Percentiles rank a stretch among this genome's conserved stretches.
phyloP scores from a whole-genome alignment of 176 grass and related monocot genomes.

The Ensete ventricosum region DNA sequence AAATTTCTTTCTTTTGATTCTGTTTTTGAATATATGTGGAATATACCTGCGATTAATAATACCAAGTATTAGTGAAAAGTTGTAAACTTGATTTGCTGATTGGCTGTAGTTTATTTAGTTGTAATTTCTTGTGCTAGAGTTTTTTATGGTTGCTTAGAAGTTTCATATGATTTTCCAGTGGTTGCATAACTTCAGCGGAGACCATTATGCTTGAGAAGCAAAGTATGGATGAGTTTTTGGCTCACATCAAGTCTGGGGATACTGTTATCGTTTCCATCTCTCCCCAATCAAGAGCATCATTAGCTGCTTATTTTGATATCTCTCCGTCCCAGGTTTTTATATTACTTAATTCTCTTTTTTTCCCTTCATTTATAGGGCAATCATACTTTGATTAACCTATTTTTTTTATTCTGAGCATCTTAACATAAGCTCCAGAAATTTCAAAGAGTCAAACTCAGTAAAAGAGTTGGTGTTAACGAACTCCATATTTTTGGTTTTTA shows the following conservation, averaged over 20 bases:
- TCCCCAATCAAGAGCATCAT: slow-evolving; percentile 91
- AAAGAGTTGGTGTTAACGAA: background rate
- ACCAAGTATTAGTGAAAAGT: background rate
- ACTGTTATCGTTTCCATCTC: slow-evolving; percentile 74
- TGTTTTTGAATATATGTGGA: background rate
- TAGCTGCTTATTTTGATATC: slow-evolving; percentile 76
- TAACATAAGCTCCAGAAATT: background rate
- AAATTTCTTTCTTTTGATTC: background rate
- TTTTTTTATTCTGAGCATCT: too few species aligned
- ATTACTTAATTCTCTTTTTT: background rate
- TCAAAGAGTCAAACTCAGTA: background rate
- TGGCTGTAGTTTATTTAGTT: background rate
- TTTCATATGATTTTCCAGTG: slow-evolving; percentile 43
- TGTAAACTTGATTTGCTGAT: background rate
- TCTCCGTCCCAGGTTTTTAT: slow-evolving; percentile 61
- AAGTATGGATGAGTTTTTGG: slow-evolving; percentile 75
- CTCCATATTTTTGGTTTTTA: too few species aligned
- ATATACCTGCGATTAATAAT: background rate
- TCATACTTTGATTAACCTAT: too few species aligned
- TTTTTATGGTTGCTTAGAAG: background rate
- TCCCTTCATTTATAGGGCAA: background rate
- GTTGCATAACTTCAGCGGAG: slow-evolving; percentile 92
- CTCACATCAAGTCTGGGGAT: slow-evolving; percentile 51
- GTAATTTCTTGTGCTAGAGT: background rate
- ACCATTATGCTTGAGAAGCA: slow-evolving; percentile 99